phyloP scores from a whole-genome alignment of 1,284 basidiomycete species.

The Naganishia liquefaciens region DNA sequence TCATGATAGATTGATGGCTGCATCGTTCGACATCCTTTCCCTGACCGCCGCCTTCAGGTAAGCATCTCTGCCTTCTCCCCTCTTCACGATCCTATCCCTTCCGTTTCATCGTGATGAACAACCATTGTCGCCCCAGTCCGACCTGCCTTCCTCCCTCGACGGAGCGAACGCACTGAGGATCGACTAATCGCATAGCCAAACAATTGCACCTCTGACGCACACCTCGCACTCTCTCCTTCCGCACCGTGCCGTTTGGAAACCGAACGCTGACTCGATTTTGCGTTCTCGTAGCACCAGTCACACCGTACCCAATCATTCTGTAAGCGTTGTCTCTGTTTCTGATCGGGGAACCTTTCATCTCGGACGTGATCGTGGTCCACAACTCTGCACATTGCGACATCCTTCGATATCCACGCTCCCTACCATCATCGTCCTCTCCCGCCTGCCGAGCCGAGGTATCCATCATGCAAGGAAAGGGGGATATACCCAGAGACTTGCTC shows the following conservation, averaged over 20 bases:
- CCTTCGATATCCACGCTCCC: not conserved
- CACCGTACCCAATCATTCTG: not conserved
- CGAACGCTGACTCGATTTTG: slow-evolving; percentile 11
- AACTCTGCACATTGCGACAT: not conserved
- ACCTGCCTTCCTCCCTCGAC: slow-evolving; percentile 32
- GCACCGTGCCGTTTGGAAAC: not conserved
- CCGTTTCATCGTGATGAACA: slow-evolving; percentile 23
- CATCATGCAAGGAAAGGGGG: slow-evolving; percentile 12
- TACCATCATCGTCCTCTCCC: not conserved
- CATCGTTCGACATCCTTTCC: not conserved
- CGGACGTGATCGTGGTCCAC: not conserved
- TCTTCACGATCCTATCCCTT: not conserved
- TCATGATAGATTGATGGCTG: not conserved
- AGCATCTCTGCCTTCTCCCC: not conserved
- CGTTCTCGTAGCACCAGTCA: not conserved
- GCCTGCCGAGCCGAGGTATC: not conserved
- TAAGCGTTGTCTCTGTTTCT: not conserved
- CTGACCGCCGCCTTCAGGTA: not conserved
- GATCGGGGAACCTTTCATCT: slow-evolving; percentile 8
- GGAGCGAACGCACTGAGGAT: slow-evolving; percentile 33
- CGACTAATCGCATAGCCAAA: slow-evolving; percentile 31
- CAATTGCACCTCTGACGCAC: slow-evolving; percentile 33
- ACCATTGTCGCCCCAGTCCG: slow-evolving; percentile 34
- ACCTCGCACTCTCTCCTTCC: not conserved
- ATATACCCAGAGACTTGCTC: not conserved